Evolutionary conservation across 2,329 filamentous ascomycete species (phyloP).

Genomic region (Corynespora cassiicola): DNA sequence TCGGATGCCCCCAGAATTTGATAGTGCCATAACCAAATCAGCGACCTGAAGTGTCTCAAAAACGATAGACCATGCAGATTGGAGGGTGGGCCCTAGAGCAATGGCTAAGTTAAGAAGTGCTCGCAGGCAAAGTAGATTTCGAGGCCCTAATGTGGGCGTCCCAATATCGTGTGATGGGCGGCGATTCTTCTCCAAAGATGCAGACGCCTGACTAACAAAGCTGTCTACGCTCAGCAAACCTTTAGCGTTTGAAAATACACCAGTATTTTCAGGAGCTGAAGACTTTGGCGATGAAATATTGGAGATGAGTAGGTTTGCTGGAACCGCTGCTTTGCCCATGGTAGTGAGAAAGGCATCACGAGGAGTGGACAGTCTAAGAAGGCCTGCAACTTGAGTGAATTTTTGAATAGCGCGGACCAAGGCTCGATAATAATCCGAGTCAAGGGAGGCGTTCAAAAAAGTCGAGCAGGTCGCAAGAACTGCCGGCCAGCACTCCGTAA

Average conservation of each 20-base stretch:
- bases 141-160: constrained; percentile 71
- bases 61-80: constrained; percentile 86
- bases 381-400: constrained; percentile 90
- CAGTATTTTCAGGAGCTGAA: constrained; percentile 58
- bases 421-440: constrained; percentile 92
- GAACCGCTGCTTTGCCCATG: constrained; percentile 89
- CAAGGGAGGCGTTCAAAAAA: constrained; percentile 88
- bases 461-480: constrained; percentile 94
- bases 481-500: constrained; percentile 94
- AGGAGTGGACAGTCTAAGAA: constrained; percentile 83
- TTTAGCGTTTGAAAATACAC: constrained; percentile 74
- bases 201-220: constrained; percentile 65
- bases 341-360: constrained; percentile 95
- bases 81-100: constrained; percentile 86
- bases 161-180: constrained; percentile 61
- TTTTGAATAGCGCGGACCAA: constrained; percentile 93
- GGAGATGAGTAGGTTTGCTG: constrained; percentile 68
- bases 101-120: constrained; percentile 96
- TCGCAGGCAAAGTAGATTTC: constrained; percentile 88
- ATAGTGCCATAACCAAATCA: constrained; percentile 76
- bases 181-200: constrained; percentile 64
- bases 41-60: constrained; percentile 92
- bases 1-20: constrained; percentile 31
- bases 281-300: constrained; percentile 42
- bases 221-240: constrained; percentile 77